Evolutionary conservation across 805 yeast genomes (phyloP), one percentile per base, ranked within the genome.

Genomic region (Candida stauntonica): DNA sequence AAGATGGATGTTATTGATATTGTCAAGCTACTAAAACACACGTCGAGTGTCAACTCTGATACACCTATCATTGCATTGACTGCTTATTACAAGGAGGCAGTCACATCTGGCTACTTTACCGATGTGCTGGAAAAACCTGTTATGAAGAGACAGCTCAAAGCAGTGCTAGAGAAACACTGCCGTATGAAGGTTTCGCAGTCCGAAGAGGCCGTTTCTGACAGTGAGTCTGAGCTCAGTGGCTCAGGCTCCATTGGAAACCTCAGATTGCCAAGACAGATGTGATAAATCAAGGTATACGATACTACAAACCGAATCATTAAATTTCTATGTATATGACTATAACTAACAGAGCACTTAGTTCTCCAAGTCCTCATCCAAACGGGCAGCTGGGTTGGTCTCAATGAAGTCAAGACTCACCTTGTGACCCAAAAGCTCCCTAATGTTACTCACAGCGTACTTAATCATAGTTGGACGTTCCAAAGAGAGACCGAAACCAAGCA

Each of bases 401-500:
- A 93, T 85, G 65, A 93, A 91, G 60, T 87, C 96, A 52, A 93
- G 73, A 47, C 87, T 78, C 33, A 93, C 98, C 72, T 94, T 93
- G 67, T 93, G 99, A 45, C 99, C 99, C 60, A 93, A 73, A 57
- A 93, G 70, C 65, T 93, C 99, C 73, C 99, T 82, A 57, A 93
- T 93, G 64, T 93, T 93, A 51, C 87, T 81, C 42, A 93, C 96
- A 44, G 83, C 95, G 61, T 93, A 93, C 68, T 91, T 93, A 64
- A 93, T 93, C 99, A 93, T 93, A 23, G 99, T 93, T 48, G 99
- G 99, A 70, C 99, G 82, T 68, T 93, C 99, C 61, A 93, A 74
- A 17, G 95, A 84, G 55, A 93, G 73, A 58, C 99, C 99, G 88
- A 95, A 93, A 46, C 99, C 99, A 50, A 88, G 75, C 11, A 91